A percentile compares a stretch with the other conserved stretches of the same genome.
These are phyloP conservation scores for Acacia pycnantha DNA, from an alignment of 331 rosid species.

Conservation along the genomic window DNA sequence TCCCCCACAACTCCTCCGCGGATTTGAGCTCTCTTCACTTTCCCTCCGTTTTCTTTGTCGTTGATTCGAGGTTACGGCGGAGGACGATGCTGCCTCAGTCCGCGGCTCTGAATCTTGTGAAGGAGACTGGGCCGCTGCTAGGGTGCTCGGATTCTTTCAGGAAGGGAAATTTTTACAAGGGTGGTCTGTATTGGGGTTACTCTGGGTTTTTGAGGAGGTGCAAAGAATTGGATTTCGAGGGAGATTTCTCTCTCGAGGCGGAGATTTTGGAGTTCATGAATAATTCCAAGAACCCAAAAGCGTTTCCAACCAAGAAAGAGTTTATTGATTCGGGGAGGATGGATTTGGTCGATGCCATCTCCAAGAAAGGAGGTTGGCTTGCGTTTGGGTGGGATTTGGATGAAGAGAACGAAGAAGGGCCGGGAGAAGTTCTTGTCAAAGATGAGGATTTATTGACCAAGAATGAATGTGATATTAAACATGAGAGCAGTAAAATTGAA, in stretches of 20 bases:
- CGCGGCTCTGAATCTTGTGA: slow-evolving; percentile 5
- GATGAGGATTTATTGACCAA: not conserved
- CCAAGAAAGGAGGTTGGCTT: slow-evolving; percentile 79
- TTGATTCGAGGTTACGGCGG: slow-evolving; percentile 2
- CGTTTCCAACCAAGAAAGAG: slow-evolving; percentile 74
- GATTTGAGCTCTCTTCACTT: slow-evolving; percentile 6
- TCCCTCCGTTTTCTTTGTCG: slow-evolving; percentile 24
- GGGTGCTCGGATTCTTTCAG: slow-evolving; percentile 21
- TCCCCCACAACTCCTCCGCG: slow-evolving; percentile 17
- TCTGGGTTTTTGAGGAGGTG: slow-evolving; percentile 57
- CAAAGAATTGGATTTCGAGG: slow-evolving; percentile 44
- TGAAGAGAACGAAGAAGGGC: slow-evolving; percentile 24
- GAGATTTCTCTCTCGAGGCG: slow-evolving; percentile 56
- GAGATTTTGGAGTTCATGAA: slow-evolving; percentile 88
- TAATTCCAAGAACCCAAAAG: slow-evolving; percentile 53
- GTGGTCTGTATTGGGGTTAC: slow-evolving; percentile 31
- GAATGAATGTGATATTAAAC: slow-evolving; percentile 3
- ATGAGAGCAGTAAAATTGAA: not conserved
- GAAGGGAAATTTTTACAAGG: not conserved
- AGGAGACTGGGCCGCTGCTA: slow-evolving; percentile 15
- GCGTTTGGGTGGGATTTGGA: slow-evolving; percentile 75
- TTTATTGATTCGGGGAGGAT: slow-evolving; percentile 72
- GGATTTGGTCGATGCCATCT: slow-evolving; percentile 77
- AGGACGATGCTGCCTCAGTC: slow-evolving; percentile 16
- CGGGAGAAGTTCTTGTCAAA: slow-evolving; percentile 2